These are phyloP conservation scores for Lathyrus sativus DNA, from an alignment of 306 rosid genomes.

Conservation along the genomic window DNA sequence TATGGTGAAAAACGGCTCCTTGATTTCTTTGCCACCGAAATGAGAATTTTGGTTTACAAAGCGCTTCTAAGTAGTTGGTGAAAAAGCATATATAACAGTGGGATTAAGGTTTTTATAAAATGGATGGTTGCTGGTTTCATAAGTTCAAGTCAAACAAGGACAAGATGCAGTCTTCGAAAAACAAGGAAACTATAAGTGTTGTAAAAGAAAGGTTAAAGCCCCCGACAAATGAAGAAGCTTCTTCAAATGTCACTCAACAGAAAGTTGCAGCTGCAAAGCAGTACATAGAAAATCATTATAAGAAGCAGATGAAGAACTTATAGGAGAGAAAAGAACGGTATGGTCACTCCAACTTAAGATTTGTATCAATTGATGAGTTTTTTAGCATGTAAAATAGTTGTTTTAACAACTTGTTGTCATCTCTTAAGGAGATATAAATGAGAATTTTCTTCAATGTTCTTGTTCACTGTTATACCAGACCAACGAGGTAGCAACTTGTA, in stretches of 20 bases:
- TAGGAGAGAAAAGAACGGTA: conserved; percentile 95
- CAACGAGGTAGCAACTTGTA: background rate
- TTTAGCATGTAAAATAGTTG: conserved; percentile 18
- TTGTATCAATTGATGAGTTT: conserved; percentile 35
- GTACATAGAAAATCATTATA: conserved; percentile 93
- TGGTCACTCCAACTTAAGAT: conserved; percentile 34
- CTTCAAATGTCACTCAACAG: conserved; percentile 92
- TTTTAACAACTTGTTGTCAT: conserved; percentile 18
- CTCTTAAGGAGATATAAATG: conserved; percentile 16
- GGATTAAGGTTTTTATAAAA: conserved; percentile 41
- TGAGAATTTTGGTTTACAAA: conserved; percentile 36
- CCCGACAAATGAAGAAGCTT: conserved; percentile 67
- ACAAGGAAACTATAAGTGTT: conserved; percentile 57
- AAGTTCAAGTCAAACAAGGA: conserved; percentile 70
- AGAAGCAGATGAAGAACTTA: conserved; percentile 94
- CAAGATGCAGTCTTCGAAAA: conserved; percentile 60
- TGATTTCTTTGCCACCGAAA: conserved; percentile 31
- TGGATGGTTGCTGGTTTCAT: conserved; percentile 82
- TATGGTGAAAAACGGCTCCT: conserved; percentile 38
- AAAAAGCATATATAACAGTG: conserved; percentile 33
- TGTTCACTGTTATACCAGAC: conserved; percentile 13
- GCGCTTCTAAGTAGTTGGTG: conserved; percentile 41
- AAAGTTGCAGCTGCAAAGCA: conserved; percentile 96
- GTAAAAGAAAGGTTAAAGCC: conserved; percentile 62
- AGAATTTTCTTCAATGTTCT: conserved; percentile 19